Conservation (phyloP, 805 yeast genomes). For the Candida stauntonica region DNA sequence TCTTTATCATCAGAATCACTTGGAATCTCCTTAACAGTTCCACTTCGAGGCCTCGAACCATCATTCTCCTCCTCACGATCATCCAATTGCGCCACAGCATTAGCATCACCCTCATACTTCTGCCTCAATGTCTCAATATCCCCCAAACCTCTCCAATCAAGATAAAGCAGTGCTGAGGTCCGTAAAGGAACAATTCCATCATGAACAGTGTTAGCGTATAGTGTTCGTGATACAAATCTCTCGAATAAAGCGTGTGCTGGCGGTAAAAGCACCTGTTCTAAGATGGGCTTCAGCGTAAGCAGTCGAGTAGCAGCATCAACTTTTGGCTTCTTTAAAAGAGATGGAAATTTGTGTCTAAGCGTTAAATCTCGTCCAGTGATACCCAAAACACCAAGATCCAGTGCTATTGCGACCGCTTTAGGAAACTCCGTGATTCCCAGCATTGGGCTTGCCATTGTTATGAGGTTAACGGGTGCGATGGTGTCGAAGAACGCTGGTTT, state of each 20-base stretch:
- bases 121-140: constrained; percentile 37
- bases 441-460: constrained; percentile 83
- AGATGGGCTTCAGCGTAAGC: constrained; percentile 49
- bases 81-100: constrained; percentile 3
- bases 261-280: constrained; percentile 71
- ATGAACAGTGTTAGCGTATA: constrained; percentile 84
- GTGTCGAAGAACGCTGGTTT: constrained; percentile 66
- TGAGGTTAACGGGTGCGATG: constrained; percentile 70
- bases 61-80: constrained; percentile 1
- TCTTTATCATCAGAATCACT: constrained; percentile 6
- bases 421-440: constrained; percentile 91
- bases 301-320: constrained; percentile 10
- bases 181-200: constrained; percentile 96
- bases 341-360: constrained; percentile 40
- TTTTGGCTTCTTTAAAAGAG: constrained; percentile 14
- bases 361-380: constrained; percentile 89
- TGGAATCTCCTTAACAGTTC: constrained; percentile 15
- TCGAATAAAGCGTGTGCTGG: constrained; percentile 64
- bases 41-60: constrained; percentile 23
- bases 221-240: constrained; percentile 63
- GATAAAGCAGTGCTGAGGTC: constrained; percentile 77
- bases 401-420: constrained; percentile 72
- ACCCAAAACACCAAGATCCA: constrained; percentile 89
- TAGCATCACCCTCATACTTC: constrained; percentile 15
- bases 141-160: constrained; percentile 78